Conservation (phyloP, 495 filamentous ascomycete species). For the Hypoxylon subgilvum region DNA sequence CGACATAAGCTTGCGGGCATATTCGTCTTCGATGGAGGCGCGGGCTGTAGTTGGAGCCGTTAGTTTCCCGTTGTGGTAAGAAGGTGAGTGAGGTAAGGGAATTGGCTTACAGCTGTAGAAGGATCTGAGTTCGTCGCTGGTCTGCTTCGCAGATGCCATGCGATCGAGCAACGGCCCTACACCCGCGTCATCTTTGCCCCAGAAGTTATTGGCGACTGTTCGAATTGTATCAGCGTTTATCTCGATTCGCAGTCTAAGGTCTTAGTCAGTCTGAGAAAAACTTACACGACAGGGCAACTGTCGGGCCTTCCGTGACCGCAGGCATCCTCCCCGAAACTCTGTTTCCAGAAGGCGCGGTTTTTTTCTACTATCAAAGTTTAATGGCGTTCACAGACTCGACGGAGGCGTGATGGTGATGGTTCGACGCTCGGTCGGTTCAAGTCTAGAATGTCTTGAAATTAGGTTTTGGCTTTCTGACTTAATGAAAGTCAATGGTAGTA, state of each 20-base stretch:
- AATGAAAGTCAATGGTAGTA: constrained; percentile 7
- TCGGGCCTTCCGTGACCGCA: constrained; percentile 42
- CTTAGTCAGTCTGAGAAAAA: background rate
- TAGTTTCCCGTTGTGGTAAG: background rate
- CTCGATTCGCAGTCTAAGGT: background rate
- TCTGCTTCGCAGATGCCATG: constrained; percentile 94
- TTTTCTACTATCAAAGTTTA: constrained; percentile 1
- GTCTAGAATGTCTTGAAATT: constrained; percentile 30
- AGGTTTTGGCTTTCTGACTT: constrained; percentile 16
- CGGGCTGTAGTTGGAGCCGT: constrained; percentile 63
- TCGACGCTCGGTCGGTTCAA: background rate
- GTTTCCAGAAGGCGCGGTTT: constrained; percentile 2
- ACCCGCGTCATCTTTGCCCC: constrained; percentile 98
- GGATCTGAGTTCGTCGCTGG: constrained; percentile 88
- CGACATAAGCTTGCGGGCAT: constrained; percentile 85
- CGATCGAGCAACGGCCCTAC: constrained; percentile 90
- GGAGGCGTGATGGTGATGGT: constrained; percentile 1
- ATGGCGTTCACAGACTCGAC: constrained; percentile 4
- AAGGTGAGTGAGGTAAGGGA: background rate
- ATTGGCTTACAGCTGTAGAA: constrained; percentile 79
- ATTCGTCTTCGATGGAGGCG: constrained; percentile 95
- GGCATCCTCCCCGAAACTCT: constrained; percentile 37
- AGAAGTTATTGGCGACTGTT: constrained; percentile 97
- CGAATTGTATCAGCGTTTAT: constrained; percentile 27
- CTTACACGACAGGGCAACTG: constrained; percentile 43